Base-by-base conservation (phyloP, 2,329 filamentous ascomycete species). In the Colletotrichum gloeosporioides region DNA sequence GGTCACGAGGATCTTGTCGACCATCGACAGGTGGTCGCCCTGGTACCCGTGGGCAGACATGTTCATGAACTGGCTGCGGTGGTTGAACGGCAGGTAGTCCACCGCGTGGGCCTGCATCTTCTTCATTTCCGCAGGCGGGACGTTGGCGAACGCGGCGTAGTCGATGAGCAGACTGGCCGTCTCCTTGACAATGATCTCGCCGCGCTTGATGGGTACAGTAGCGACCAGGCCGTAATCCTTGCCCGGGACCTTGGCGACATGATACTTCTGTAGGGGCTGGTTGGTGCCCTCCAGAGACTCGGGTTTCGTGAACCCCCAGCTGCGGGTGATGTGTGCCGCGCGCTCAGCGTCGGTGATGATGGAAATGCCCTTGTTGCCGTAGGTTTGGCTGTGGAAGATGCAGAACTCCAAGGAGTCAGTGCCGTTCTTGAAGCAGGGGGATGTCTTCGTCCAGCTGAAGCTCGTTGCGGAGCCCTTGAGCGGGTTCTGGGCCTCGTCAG, bases 151-250 rank as follows among this genome's bases (percentile, higher is more conserved):
- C 34, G 82, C 80, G 57, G 79, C 81, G 75, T 86, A 86, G 81
- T 87, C 86, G 75, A 87, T 82, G 77, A 87, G 80, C 67, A 86
- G 66, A 9, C 84, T 84, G 12, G 82, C 81, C 61, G 85, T 86
- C 77, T 83, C 83, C 74, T 82, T 82, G 79, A 86, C 82, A 78
- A 87, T 83, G 61, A 81, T 79, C 66, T 86, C 85, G 49, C 85
- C 85, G 36, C 84, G 80, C 34, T 78, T 74, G 77, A 87, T 83
- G 76, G 79, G 80, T 36, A 78, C 70, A 6, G 77, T 82, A 13
- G 86, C 85, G 8, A 86, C 80, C 7, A 86, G 77, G 32, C 86
- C 86, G 75, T 81, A 96, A 53, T 82, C 85, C 76, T 86, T 87
- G 34, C 85, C 85, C 9, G 83, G 83, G 36, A 87, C 81, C 12